Evolutionary conservation across 2,329 filamentous ascomycete genomes (phyloP), one percentile per base, ranked within the genome.

Genomic region (Ilyonectria sp.): DNA sequence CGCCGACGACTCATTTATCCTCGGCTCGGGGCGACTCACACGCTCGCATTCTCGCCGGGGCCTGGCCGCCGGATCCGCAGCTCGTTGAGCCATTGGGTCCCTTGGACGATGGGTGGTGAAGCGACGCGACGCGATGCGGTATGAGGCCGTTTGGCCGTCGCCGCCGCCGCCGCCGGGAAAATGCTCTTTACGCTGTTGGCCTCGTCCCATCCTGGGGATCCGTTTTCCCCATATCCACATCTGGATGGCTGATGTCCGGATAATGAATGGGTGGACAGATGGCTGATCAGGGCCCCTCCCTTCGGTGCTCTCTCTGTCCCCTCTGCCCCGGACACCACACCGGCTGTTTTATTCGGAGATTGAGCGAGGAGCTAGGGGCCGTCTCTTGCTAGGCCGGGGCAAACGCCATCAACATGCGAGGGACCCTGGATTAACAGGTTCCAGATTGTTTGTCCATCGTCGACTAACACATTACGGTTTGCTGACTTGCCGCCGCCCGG

Each of bases 151-250:
- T 47, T 43, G 15, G 46, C 46, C 46, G 68, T 46, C 55, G 60
- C 59, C 59, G 60, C 60, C 46, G 44, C 40, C 54, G 63, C 61
- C 65, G 72, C 72, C 68, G 69, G 69, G 68, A 67, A 69, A 60
- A 58, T 33, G 29, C 29, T 31, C 35, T 54, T 60, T 60, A 15
- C 35, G 35, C 49, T 33, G 35, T 49, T 50, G 50, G 52, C 31
- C 56, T 47, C 63, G 52, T 65, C 35, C 57, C 46, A 54, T 61
- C 58, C 33, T 53, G 46, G 43, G 68, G 60, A 50, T 60, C 58
- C 50, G 64, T n/a, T 43, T 61, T 61, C 61, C 57, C 56, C 56
- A 35, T 29, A 56, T 60, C 44, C 52, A 52, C 63, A 60, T 60
- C 43, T 65, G 53, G 50, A 47, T 37, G 56, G n/a, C 55, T 60